A percentile compares a stretch with the other conserved stretches of the same genome.
Evolutionary conservation across 768 basidiomycete genomes (phyloP).

Genomic region (Boletus rufocinnamomeus): DNA sequence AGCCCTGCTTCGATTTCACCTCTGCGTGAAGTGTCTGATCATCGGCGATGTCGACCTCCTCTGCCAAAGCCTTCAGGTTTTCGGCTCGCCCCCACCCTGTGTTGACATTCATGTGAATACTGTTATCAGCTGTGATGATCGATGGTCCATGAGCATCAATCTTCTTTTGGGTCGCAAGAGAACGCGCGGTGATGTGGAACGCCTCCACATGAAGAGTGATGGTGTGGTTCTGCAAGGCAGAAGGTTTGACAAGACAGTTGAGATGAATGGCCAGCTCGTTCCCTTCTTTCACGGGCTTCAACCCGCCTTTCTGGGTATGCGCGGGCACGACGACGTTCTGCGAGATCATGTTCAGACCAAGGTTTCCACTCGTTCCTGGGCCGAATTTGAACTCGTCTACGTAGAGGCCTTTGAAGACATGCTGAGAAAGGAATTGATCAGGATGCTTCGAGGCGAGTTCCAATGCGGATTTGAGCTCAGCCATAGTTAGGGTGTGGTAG

Average conservation of each 20-base stretch:
- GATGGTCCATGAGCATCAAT: slow-evolving; percentile 7
- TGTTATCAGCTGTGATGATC: slow-evolving; percentile 5
- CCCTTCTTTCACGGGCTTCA: not conserved
- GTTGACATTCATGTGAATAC: slow-evolving; percentile 11
- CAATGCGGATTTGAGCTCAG: not conserved
- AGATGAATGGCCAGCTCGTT: slow-evolving; percentile 11
- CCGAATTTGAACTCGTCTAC: slow-evolving; percentile 12
- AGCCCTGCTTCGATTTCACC: slow-evolving; percentile 4
- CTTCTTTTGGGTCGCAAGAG: not conserved
- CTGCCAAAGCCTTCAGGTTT: slow-evolving; percentile 6
- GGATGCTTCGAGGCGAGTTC: slow-evolving; percentile 1
- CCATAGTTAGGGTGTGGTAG: not conserved
- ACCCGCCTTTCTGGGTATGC: not conserved
- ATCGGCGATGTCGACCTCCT: not conserved
- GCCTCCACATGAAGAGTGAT: not conserved
- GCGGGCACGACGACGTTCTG: not conserved
- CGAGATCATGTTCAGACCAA: slow-evolving; percentile 13
- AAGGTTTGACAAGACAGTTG: not conserved
- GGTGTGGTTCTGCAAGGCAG: not conserved
- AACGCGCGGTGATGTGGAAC: slow-evolving; percentile 9
- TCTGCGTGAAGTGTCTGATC: slow-evolving; percentile 5
- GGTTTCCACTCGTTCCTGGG: not conserved
- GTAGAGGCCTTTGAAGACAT: not conserved
- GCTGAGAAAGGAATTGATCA: not conserved
- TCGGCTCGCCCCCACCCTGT: slow-evolving; percentile 8